A percentile compares a stretch with the other conserved stretches of the same genome.
Evolutionary conservation across 148 eudicot genomes (phyloP).

Genomic region (Spergularia marina): DNA sequence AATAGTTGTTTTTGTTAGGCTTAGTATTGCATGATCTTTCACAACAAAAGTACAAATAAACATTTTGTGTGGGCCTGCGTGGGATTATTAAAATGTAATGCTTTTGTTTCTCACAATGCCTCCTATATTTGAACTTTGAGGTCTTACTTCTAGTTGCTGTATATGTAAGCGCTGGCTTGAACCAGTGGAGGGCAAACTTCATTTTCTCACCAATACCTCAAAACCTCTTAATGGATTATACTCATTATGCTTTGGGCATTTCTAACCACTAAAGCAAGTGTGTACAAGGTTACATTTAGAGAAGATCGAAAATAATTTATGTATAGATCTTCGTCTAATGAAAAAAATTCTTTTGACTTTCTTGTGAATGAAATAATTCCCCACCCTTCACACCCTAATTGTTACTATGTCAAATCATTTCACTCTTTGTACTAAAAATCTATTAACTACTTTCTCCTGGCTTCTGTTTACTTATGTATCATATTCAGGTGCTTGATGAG

Average conservation of each 20-base stretch:
- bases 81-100: not conserved
- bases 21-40: not conserved
- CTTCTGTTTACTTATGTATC: constrained; percentile 9
- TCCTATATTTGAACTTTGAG: not conserved
- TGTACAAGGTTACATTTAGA: not conserved
- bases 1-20: not conserved
- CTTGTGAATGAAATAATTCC: not conserved
- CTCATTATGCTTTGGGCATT: not conserved
- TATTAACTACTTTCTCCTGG: not conserved
- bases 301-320: not conserved
- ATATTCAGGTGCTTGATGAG: constrained; percentile 84
- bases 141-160: not conserved
- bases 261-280: not conserved
- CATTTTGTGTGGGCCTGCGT: not conserved
- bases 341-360: not conserved
- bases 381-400: not conserved
- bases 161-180: not conserved
- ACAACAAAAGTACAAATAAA: not conserved
- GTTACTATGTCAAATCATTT: not conserved
- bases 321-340: not conserved
- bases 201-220: not conserved
- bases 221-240: too few species aligned
- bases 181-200: not conserved
- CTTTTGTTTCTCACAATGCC: not conserved
- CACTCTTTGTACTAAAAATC: not conserved